Conservation (phyloP, 768 basidiomycete genomes). For the Grammothele lineata region DNA sequence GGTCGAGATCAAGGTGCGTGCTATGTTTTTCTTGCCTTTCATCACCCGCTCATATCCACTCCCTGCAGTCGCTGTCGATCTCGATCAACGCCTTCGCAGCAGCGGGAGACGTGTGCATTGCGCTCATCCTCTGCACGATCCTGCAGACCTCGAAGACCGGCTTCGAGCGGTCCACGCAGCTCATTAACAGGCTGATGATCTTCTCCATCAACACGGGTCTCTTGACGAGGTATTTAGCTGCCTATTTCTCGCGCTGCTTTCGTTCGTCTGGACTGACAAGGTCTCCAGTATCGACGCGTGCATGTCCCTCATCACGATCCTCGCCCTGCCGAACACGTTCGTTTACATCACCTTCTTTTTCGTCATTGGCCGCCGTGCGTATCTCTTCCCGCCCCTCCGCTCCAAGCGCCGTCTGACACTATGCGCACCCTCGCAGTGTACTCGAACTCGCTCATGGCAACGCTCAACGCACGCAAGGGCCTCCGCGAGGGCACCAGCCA, state of each 20-base stretch:
- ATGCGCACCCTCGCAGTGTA: background rate
- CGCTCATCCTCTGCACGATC: slow-evolving; percentile 43
- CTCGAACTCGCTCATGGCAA: slow-evolving; percentile 4
- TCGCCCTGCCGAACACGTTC: slow-evolving; percentile 43
- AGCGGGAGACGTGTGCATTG: slow-evolving; percentile 46
- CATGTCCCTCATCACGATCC: slow-evolving; percentile 39
- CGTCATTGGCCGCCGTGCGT: slow-evolving; percentile 46
- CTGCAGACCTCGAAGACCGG: slow-evolving; percentile 48
- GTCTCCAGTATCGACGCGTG: slow-evolving; percentile 31
- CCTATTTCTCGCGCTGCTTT: too few relatives aligned
- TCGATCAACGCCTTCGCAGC: slow-evolving; percentile 49
- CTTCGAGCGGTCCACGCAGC: slow-evolving; percentile 41
- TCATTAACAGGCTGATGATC: slow-evolving; percentile 34
- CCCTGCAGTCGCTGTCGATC: slow-evolving; percentile 46
- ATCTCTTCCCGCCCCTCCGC: slow-evolving; percentile 9
- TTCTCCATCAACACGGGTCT: slow-evolving; percentile 38
- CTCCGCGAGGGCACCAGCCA: background rate
- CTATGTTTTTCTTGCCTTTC: too few relatives aligned
- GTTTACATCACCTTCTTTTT: slow-evolving; percentile 58
- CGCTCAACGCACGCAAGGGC: slow-evolving; percentile 4
- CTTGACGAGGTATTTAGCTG: slow-evolving; percentile 25
- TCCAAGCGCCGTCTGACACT: background rate
- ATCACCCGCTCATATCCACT: background rate
- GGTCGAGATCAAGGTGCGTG: slow-evolving; percentile 7
- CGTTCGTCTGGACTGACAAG: background rate